Evolutionary conservation across 2,329 filamentous ascomycete species (phyloP).

Genomic region (Diaporthe humulicola): DNA sequence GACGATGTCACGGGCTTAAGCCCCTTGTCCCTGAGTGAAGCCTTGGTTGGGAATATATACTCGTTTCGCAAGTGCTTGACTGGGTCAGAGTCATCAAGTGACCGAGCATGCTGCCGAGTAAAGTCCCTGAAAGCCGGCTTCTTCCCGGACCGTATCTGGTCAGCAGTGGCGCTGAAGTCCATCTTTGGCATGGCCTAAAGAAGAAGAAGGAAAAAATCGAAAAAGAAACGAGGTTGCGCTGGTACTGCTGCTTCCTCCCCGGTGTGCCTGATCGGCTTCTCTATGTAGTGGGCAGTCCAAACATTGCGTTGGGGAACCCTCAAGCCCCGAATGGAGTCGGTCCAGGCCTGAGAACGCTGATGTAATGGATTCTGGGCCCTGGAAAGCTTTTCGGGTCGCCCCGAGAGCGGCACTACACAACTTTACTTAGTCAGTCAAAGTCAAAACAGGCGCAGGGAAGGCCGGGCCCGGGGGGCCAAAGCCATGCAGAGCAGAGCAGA

Average conservation of each 20-base stretch:
- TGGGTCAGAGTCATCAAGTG: constrained; percentile 72
- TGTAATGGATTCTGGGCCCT: constrained; percentile 3
- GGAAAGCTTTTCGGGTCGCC: constrained; percentile 18
- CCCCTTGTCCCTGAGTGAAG: constrained; percentile 75
- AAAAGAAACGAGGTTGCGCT: neutral
- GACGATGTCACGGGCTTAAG: constrained; percentile 51
- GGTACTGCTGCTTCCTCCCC: neutral
- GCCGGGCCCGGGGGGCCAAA: neutral
- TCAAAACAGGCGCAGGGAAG: neutral
- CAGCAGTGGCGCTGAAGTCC: constrained; percentile 55
- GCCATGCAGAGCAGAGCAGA: neutral
- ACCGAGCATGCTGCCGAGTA: constrained; percentile 61
- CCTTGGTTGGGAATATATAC: constrained; percentile 83
- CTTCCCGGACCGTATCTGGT: constrained; percentile 56
- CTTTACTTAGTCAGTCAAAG: neutral
- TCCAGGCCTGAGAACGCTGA: constrained; percentile 16
- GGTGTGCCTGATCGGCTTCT: neutral
- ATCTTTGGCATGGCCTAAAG: constrained; percentile 44
- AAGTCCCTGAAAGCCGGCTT: constrained; percentile 61
- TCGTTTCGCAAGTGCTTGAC: constrained; percentile 73
- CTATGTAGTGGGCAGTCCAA: constrained; percentile 24
- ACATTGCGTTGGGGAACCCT: neutral
- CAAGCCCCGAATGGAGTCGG: neutral
- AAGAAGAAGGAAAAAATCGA: neutral
- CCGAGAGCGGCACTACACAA: constrained; percentile 14